These are phyloP conservation scores for Vitis hybrid DNA, from an alignment of 177 flowering plant genomes.

Conservation along the genomic window DNA sequence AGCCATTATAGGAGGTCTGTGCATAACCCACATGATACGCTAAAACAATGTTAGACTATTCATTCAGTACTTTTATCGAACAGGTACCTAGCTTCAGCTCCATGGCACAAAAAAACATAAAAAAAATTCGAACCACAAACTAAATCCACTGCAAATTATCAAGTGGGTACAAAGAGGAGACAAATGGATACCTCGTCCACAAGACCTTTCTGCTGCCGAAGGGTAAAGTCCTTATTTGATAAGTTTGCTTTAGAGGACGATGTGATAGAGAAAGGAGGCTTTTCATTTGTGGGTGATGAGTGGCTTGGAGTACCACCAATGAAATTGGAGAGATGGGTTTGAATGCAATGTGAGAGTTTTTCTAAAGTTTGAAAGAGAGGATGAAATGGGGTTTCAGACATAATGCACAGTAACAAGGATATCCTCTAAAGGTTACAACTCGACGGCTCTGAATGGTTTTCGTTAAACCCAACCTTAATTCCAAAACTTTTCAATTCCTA, in stretches of 20 bases:
- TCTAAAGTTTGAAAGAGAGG: slow-evolving; percentile 37
- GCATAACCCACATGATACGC: too few species aligned
- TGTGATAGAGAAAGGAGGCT: slow-evolving; percentile 24
- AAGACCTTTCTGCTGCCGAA: slow-evolving; percentile 9
- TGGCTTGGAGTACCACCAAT: slow-evolving; percentile 4
- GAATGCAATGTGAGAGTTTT: slow-evolving; percentile 46
- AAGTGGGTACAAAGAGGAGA: neutral
- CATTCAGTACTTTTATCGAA: slow-evolving; percentile 38
- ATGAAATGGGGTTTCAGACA: slow-evolving; percentile 58
- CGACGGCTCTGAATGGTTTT: too few species aligned
- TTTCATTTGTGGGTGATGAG: slow-evolving; percentile 15
- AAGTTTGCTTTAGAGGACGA: slow-evolving; percentile 20
- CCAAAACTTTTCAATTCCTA: too few species aligned
- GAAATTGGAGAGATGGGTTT: slow-evolving; percentile 48
- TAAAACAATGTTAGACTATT: neutral
- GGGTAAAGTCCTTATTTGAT: neutral
- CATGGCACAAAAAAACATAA: neutral
- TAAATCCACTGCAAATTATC: neutral
- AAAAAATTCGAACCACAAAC: neutral
- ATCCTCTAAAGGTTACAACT: too few species aligned
- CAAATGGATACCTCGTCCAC: slow-evolving; percentile 25
- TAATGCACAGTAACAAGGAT: neutral
- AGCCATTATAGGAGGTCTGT: too few species aligned
- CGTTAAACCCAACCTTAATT: too few species aligned
- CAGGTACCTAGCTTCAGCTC: slow-evolving; percentile 13